Evolutionary conservation across 2,329 filamentous ascomycete species (phyloP), one percentile per base, ranked within the genome.

Genomic region (Rhytidhysteron rufulum): DNA sequence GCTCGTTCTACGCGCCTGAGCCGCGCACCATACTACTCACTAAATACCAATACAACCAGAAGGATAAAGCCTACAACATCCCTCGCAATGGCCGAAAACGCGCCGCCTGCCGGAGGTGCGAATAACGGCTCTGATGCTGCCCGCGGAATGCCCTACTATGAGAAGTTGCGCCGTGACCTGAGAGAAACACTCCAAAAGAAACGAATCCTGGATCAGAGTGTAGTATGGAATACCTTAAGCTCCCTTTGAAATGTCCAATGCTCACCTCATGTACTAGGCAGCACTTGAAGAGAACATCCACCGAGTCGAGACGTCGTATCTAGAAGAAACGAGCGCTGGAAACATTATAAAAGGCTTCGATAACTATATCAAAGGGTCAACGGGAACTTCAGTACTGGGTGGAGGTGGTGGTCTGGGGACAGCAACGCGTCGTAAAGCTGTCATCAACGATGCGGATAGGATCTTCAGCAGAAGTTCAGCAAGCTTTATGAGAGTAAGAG

Each of bases 341-440:
- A 98, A 98, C 70, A 97, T 98, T 61, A 91, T 98, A 63, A 89
- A 87, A 35, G 93, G 93, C 17, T 98, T 98, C 66, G 93, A 98
- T 66, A 94, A 89, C 62, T 98, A 97, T 70, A 94, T 95, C 73
- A 98, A 98, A 67, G 90, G 88, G 40, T 58, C 79, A 7, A 79
- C 80, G n/a, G 73, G 75, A 2, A 76, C 77, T 4, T 75, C 82
- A 9, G 74, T 80, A 50, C 7, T 27, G 8, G 74, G 69, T 3
- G 59, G 64, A 4, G 55, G 60, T 19, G 51, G 51, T 39, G 67
- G 65, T 20, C 53, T 54, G 33, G 66, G 60, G 41, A 66, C 57
- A 25, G 57, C 51, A 44, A 63, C 85, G 58, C 78, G 82, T 56
- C 79, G 85, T 63, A 74, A 70, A 44, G 69, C 77, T 18, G 78